Evolutionary conservation across 306 rosid genomes (phyloP), one percentile per base, ranked within the genome.

Genomic region (Gynostemma pentaphyllum): DNA sequence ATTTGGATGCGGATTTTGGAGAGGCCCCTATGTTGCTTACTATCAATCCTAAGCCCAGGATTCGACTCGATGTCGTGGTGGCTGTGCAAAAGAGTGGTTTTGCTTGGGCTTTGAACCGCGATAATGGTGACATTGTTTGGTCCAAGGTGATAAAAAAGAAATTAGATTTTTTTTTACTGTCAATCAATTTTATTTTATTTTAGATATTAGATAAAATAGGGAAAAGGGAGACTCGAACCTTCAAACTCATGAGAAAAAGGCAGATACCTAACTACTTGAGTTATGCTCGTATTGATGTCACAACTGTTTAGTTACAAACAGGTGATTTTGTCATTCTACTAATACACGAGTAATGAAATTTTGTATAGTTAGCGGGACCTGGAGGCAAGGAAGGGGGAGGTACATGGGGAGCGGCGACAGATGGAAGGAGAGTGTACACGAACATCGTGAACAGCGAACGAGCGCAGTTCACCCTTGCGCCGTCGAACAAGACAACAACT

Each of bases 21-120:
- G 83, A 75, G 65, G 80, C 75, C 12, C 80, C 75, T 2, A 71
- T 71, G 80, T 34, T 79, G 24, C 68, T 79, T 21, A 68, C 63
- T 32, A 57, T 75, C 15, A 18, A n/a, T 23, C 66, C 72, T 4
- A 51, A 59, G 52, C 68, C 29, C 37, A 12, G 14, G 9, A 42
- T 32, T 14, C 63, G 54, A 27, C 53, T 54, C 2, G 83, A 75
- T 5, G 59, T 79, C 0, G 80, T 73, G 27, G 70, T 79, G 23
- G 83, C 83, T 6, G 77, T 72, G 40, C 77, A 79, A 63, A 79
- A 75, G 60, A 79, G 63, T 13, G 78, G 83, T 9, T 75, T 68
- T 49, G 75, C 78, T 1, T 75, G 80, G 80, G 83, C 83, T 36
- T 23, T 79, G 21, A 64, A 75, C 72, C 67, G 77, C 37, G 64